Evolutionary conservation across 192 early-diverging fungal genomes (phyloP).

Genomic region (Chytriomyces confervae): DNA sequence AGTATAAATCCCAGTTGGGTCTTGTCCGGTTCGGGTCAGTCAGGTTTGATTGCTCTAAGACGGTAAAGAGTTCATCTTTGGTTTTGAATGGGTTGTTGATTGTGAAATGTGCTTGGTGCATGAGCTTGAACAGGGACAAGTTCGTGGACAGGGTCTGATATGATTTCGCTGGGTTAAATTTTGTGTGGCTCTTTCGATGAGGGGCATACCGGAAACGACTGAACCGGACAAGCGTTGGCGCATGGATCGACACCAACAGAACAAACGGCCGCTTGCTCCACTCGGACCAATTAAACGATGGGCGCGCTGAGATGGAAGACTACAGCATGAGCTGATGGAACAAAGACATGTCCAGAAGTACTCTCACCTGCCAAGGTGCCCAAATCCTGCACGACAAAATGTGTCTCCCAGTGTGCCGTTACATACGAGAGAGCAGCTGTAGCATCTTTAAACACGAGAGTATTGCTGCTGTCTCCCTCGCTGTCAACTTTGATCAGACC

Average conservation of each 20-base stretch:
- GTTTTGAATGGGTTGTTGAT: slow-evolving; percentile 63
- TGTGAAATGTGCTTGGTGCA: slow-evolving; percentile 60
- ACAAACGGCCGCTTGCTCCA: slow-evolving; percentile 77
- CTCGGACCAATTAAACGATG: slow-evolving; percentile 55
- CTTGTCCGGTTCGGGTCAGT: slow-evolving; percentile 76
- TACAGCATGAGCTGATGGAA: background rate
- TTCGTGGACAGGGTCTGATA: background rate
- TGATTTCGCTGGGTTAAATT: background rate
- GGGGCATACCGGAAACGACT: slow-evolving; percentile 24
- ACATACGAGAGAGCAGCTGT: slow-evolving; percentile 70
- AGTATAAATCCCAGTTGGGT: slow-evolving; percentile 95
- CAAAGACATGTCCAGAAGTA: too few relatives aligned
- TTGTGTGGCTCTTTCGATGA: background rate
- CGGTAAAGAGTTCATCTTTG: slow-evolving; percentile 47
- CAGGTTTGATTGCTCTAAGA: slow-evolving; percentile 50
- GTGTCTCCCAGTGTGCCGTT: slow-evolving; percentile 72
- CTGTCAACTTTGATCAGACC: background rate
- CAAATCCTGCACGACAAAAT: background rate
- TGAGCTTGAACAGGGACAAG: slow-evolving; percentile 23
- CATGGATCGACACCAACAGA: slow-evolving; percentile 83
- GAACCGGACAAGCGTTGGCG: slow-evolving; percentile 75
- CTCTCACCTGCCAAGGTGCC: too few relatives aligned
- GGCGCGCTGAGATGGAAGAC: slow-evolving; percentile 74
- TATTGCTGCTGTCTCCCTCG: background rate
- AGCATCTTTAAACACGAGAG: slow-evolving; percentile 56